These are phyloP conservation scores for Anisodus acutangulus DNA, from an alignment of 257 asterid genomes.

Conservation along the genomic window DNA sequence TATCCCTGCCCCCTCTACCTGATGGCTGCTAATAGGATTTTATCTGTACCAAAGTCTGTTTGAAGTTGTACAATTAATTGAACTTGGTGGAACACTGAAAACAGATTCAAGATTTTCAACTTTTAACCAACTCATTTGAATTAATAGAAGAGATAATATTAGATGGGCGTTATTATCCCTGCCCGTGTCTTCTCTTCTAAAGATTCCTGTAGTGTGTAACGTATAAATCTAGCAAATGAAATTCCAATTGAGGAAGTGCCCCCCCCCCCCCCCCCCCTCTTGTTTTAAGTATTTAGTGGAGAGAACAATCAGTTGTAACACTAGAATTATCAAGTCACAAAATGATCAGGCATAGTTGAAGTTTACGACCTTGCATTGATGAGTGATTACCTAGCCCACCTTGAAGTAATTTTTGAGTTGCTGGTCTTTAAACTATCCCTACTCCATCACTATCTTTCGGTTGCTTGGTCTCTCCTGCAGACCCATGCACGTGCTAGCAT, in stretches of 20 bases:
- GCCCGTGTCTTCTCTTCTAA: neutral
- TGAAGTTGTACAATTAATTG: constrained; percentile 8
- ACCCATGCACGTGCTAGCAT: neutral
- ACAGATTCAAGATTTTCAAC: neutral
- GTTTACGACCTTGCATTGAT: too few species aligned
- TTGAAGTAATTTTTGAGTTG: constrained; percentile 6
- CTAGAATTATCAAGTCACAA: neutral
- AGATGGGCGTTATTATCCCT: neutral
- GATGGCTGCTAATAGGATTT: neutral
- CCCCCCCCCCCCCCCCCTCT: too few species aligned
- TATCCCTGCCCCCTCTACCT: too few species aligned
- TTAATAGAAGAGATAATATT: neutral
- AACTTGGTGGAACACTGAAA: constrained; percentile 7
- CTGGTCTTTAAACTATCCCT: neutral
- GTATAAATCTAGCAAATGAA: neutral
- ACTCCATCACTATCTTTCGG: neutral
- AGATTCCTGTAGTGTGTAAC: neutral
- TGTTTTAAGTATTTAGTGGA: neutral
- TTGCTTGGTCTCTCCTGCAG: neutral
- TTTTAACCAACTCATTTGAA: neutral
- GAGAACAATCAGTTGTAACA: constrained; percentile 2
- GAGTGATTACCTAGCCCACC: too few species aligned
- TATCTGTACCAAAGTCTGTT: neutral
- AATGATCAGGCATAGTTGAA: too few species aligned
- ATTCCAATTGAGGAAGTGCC: neutral